A percentile compares a stretch with the other conserved stretches of the same genome.
Evolutionary conservation across 164 flowering plant species (phyloP).

Genomic region (Vitis cinerea): DNA sequence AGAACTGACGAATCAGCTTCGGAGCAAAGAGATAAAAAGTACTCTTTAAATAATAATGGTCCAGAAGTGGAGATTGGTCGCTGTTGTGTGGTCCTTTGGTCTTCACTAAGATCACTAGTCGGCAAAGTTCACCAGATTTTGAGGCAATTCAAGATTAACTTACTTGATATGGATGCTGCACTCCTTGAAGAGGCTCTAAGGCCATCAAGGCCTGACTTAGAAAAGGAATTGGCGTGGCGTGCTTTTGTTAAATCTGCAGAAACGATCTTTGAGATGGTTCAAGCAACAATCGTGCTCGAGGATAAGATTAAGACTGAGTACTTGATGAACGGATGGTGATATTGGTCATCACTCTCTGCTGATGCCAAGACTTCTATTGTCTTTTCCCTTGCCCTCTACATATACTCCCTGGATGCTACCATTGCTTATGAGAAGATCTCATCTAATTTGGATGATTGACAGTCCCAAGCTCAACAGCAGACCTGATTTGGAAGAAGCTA

Average conservation of each 20-base stretch:
- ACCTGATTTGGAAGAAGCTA: too few relatives aligned
- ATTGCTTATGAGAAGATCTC: constrained; percentile 59
- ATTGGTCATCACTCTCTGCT: constrained; percentile 96
- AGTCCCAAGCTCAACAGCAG: constrained; percentile 13
- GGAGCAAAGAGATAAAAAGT: too few relatives aligned
- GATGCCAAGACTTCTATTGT: constrained; percentile 81
- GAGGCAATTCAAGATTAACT: constrained; percentile 13
- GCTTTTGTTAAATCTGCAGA: too few relatives aligned
- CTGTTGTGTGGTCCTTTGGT: too few relatives aligned
- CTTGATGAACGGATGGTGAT: constrained; percentile 88
- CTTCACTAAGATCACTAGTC: too few relatives aligned
- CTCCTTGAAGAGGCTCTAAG: constrained; percentile 72
- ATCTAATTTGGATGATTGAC: constrained; percentile 16
- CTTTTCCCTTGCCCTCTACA: constrained; percentile 81
- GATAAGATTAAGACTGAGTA: constrained; percentile 77
- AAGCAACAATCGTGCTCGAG: constrained; percentile 63
- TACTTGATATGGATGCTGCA: constrained; percentile 96
- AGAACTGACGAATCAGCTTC: too few relatives aligned
- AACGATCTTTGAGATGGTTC: too few relatives aligned
- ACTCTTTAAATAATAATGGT: too few relatives aligned
- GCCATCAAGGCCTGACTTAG: constrained; percentile 46
- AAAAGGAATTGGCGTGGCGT: constrained; percentile 52
- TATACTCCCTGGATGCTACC: constrained; percentile 78
- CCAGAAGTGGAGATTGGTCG: too few relatives aligned
- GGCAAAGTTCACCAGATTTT: too few relatives aligned